Percentiles rank a stretch among this genome's conserved stretches.
phyloP scores from a whole-genome alignment of 768 basidiomycete species.

The Tubosaeta sp. region DNA sequence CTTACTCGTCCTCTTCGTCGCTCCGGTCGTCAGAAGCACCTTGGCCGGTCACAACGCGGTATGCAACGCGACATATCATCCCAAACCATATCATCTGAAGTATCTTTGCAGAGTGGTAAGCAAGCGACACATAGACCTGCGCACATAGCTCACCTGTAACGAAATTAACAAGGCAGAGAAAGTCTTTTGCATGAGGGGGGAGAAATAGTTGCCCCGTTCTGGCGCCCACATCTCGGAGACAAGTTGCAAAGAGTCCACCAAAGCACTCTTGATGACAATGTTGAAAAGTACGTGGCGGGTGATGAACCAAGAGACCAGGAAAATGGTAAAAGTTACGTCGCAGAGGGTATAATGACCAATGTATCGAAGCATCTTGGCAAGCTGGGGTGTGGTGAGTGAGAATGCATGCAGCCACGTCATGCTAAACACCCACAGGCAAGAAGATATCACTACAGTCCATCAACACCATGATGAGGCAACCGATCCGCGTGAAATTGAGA shows the following conservation, averaged over 20 bases:
- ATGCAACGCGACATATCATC: constrained; percentile 83
- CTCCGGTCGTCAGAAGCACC: constrained; percentile 83
- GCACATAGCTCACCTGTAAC: constrained; percentile 49
- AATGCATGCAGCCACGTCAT: not conserved
- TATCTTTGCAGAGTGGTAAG: constrained; percentile 38
- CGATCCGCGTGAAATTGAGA: constrained; percentile 82
- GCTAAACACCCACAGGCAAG: constrained; percentile 63
- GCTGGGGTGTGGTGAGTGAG: constrained; percentile 37
- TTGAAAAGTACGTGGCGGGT: constrained; percentile 85
- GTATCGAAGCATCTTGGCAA: constrained; percentile 94
- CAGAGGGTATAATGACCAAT: constrained; percentile 60
- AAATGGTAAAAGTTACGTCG: constrained; percentile 73
- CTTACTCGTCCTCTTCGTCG: constrained; percentile 69
- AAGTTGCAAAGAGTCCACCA: constrained; percentile 45
- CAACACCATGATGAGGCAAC: constrained; percentile 82
- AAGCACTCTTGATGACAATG: constrained; percentile 60
- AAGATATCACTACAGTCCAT: constrained; percentile 96
- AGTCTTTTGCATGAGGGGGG: constrained; percentile 34
- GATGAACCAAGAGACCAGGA: constrained; percentile 86
- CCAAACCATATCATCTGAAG: constrained; percentile 81
- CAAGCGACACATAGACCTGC: not conserved
- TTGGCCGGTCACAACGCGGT: constrained; percentile 65
- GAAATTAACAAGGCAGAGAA: constrained; percentile 56
- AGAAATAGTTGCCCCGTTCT: constrained; percentile 52
- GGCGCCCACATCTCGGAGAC: constrained; percentile 58